phyloP scores from a whole-genome alignment of 179 eudicot genomes.

The Nepenthes alata region DNA sequence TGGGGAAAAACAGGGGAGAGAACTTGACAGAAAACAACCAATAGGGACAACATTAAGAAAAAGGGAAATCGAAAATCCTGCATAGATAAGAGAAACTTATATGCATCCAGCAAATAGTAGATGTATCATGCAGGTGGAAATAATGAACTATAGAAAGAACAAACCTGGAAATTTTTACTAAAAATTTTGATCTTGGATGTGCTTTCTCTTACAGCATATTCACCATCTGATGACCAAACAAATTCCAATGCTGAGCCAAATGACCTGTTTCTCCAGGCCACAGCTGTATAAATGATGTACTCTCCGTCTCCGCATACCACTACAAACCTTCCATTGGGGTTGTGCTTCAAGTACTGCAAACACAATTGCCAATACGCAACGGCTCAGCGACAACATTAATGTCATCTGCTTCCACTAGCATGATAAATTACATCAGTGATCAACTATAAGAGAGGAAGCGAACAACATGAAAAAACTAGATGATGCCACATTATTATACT shows the following conservation, averaged over 20 bases:
- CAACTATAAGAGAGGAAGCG: too few species aligned
- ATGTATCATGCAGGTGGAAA: background rate
- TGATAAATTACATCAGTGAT: background rate
- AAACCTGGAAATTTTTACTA: constrained; percentile 75
- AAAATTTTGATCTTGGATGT: constrained; percentile 80
- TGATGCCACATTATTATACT: too few species aligned
- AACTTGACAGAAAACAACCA: too few species aligned
- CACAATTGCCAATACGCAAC: constrained; percentile 5
- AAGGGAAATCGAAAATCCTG: too few species aligned
- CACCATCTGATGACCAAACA: constrained; percentile 94
- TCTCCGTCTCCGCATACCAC: constrained; percentile 99
- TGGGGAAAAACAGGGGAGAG: too few species aligned
- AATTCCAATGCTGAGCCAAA: constrained; percentile 90
- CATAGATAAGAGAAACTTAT: too few species aligned
- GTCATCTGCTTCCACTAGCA: background rate
- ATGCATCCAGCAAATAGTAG: background rate
- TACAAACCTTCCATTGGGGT: constrained; percentile 91
- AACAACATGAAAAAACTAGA: too few species aligned
- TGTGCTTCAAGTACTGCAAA: constrained; percentile 72
- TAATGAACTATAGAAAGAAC: background rate
- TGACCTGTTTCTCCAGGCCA: constrained; percentile 93
- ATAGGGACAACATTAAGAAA: too few species aligned
- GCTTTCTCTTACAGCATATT: constrained; percentile 95
- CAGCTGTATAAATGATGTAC: constrained; percentile 78
- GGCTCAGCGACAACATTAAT: background rate